Conservation (phyloP, 2,329 filamentous ascomycete genomes). For the Dichotomopilus funicola region DNA sequence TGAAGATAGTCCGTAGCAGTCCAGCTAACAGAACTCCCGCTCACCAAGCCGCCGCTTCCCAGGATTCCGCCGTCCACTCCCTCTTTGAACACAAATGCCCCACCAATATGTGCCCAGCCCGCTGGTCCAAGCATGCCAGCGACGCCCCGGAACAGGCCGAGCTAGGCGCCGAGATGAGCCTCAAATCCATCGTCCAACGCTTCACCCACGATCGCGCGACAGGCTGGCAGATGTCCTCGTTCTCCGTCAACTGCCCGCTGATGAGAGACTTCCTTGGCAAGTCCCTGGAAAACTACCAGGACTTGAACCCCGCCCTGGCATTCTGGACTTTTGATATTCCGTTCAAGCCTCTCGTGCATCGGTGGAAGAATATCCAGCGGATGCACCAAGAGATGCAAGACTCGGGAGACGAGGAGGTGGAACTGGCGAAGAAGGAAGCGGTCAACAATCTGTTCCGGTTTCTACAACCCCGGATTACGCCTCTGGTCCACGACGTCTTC, state of each 20-base stretch:
- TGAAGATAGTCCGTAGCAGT: no score
- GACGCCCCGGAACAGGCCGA: constrained; percentile 25
- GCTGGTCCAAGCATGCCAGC: constrained; percentile 28
- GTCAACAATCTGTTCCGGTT: constrained; percentile 26
- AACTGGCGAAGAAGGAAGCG: constrained; percentile 1
- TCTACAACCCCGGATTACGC: constrained; percentile 27
- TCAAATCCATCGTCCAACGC: constrained; percentile 30
- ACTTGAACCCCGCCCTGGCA: constrained; percentile 29
- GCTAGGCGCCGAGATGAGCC: constrained; percentile 21
- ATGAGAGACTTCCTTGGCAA: constrained; percentile 28
- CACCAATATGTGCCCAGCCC: constrained; percentile 20
- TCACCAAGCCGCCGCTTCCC: neutral
- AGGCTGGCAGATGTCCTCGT: constrained; percentile 29
- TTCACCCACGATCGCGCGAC: constrained; percentile 20
- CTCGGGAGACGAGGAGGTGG: neutral
- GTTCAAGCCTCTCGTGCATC: constrained; percentile 32
- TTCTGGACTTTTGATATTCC: constrained; percentile 30
- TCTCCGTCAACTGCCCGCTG: constrained; percentile 28
- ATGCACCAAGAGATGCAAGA: constrained; percentile 7
- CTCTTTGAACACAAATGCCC: constrained; percentile 25
- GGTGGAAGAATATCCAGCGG: constrained; percentile 28
- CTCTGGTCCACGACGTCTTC: constrained; percentile 23
- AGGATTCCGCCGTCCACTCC: neutral
- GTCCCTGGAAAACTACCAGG: constrained; percentile 30
- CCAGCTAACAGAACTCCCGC: no score